Percentiles rank a stretch among this genome's conserved stretches.
Conservation (phyloP, 2,329 filamentous ascomycete species). For the Paramyrothecium roridum region DNA sequence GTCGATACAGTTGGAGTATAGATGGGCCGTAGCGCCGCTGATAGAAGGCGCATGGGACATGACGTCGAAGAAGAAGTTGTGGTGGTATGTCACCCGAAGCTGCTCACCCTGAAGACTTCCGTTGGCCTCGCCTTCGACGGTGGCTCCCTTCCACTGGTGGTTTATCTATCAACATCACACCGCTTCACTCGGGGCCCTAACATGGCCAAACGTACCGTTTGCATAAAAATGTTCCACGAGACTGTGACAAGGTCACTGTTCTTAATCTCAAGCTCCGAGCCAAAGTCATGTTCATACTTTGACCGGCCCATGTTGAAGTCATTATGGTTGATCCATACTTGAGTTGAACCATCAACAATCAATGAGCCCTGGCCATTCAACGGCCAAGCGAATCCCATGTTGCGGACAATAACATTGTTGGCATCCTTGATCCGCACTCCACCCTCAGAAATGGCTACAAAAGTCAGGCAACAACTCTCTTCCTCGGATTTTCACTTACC, state of each 20-base stretch:
- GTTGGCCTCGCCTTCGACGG: not conserved
- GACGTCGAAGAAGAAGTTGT: not conserved
- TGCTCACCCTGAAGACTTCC: not conserved
- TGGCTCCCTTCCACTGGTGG: not conserved
- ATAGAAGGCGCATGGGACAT: not conserved
- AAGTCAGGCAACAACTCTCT: not conserved
- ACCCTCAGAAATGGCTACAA: not conserved
- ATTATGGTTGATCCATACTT: not conserved
- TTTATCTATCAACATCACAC: not conserved
- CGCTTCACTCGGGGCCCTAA: no score
- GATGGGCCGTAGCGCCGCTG: not conserved
- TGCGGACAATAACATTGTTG: not conserved
- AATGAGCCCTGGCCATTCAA: not conserved
- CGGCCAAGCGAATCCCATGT: not conserved
- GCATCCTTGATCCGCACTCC: not conserved
- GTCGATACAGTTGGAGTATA: not conserved
- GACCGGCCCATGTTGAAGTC: not conserved
- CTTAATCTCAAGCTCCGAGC: not conserved
- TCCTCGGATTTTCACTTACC: not conserved
- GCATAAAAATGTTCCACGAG: not conserved
- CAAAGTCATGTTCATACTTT: not conserved
- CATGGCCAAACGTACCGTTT: not conserved
- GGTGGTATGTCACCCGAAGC: not conserved
- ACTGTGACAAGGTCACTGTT: not conserved
- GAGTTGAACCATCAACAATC: not conserved